Percentiles rank a stretch among this genome's conserved stretches.
Evolutionary conservation across 345 rosid genomes (phyloP).

Genomic region (Moringa oleifera): DNA sequence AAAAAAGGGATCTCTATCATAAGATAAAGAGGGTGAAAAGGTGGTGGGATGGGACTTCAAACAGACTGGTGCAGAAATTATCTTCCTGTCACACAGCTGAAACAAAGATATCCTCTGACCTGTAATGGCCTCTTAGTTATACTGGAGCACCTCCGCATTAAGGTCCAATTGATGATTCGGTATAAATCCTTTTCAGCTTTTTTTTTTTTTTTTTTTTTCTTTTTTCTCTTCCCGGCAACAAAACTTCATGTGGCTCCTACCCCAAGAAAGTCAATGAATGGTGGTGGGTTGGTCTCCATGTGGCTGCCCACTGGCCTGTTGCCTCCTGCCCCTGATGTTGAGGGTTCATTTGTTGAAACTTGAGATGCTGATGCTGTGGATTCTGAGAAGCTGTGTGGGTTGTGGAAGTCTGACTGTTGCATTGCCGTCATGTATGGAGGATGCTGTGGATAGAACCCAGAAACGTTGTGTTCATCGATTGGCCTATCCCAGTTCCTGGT

Average conservation of each 20-base stretch:
- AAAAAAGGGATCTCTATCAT: background rate
- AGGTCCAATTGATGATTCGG: background rate
- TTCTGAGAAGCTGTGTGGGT: conserved; percentile 23
- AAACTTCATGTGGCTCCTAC: conserved; percentile 67
- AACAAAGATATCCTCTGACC: conserved; percentile 20
- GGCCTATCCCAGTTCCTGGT: conserved; percentile 34
- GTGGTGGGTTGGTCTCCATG: conserved; percentile 34
- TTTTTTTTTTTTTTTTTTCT: background rate
- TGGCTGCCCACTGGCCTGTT: conserved; percentile 14
- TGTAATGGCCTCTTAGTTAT: conserved; percentile 19
- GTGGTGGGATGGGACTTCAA: background rate
- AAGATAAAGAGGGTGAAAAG: background rate
- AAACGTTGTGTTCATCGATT: conserved; percentile 23
- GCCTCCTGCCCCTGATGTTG: conserved; percentile 16
- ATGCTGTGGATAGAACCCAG: conserved; percentile 16
- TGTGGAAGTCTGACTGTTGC: conserved; percentile 30
- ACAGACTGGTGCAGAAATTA: conserved; percentile 8
- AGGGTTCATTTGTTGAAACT: conserved; percentile 24
- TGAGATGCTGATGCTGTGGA: conserved; percentile 17
- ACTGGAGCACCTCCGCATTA: conserved; percentile 22
- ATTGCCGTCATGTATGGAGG: conserved; percentile 23
- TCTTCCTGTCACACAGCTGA: conserved; percentile 7
- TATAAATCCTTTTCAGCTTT: conserved; percentile 12
- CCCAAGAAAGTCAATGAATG: conserved; percentile 72
- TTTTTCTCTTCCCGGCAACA: too few species aligned